Conservation (phyloP, 306 rosid species). For the Boehmeria nivea region DNA sequence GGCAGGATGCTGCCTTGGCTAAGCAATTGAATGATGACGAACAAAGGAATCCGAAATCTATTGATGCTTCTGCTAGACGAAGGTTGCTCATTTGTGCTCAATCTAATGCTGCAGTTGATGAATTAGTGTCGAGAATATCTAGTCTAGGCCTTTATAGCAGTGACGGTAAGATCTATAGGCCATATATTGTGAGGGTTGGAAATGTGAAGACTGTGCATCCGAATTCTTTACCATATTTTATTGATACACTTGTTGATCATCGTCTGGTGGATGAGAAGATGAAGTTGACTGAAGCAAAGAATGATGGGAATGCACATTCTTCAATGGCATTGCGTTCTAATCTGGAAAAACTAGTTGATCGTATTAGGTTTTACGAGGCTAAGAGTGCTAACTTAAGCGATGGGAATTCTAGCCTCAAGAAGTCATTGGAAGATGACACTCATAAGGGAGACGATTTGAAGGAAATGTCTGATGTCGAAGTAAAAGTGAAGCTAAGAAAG, state of each 20-base stretch:
- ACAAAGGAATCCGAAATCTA: conserved; percentile 39
- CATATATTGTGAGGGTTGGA: conserved; percentile 97
- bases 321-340: conserved; percentile 53
- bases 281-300: conserved; percentile 46
- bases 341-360: conserved; percentile 74
- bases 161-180: conserved; percentile 77
- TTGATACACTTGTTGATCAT: conserved; percentile 90
- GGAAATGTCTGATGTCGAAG: conserved; percentile 57
- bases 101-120: conserved; percentile 99
- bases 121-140: conserved; percentile 85
- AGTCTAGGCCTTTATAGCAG: conserved; percentile 68
- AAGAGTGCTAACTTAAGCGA: conserved; percentile 69
- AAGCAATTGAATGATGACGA: conserved; percentile 56
- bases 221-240: conserved; percentile 82
- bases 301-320: conserved; percentile 44
- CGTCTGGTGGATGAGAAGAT: conserved; percentile 71
- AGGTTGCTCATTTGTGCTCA: conserved; percentile 97
- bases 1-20: conserved; percentile 99
- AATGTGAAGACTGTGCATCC: conserved; percentile 81
- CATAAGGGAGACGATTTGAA: conserved; percentile 39
- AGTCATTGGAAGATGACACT: conserved; percentile 32
- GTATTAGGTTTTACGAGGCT: conserved; percentile 72
- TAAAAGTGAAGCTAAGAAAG: conserved; percentile 54
- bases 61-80: conserved; percentile 44
- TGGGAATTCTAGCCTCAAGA: conserved; percentile 44